These are phyloP conservation scores for Solioccasus polychromus DNA, from an alignment of 768 basidiomycete genomes.

Conservation along the genomic window DNA sequence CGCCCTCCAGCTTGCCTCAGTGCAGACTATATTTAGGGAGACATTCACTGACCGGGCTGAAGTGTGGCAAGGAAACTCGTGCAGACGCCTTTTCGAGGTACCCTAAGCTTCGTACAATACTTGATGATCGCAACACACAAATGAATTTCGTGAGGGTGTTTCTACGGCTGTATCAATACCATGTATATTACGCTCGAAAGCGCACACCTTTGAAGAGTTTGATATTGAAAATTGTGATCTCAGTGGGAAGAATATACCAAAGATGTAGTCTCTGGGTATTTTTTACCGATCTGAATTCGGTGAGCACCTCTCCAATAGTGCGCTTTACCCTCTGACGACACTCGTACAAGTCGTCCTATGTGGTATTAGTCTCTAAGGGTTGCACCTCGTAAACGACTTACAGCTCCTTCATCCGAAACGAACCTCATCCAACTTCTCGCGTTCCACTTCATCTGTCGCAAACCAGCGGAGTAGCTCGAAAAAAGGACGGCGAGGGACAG, in stretches of 20 bases:
- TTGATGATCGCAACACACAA: conserved; percentile 45
- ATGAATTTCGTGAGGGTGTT: conserved; percentile 68
- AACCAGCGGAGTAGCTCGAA: conserved; percentile 82
- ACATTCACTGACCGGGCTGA: too few species aligned
- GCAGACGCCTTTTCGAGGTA: too few species aligned
- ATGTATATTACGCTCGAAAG: neutral
- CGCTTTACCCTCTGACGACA: conserved; percentile 79
- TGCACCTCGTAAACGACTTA: conserved; percentile 29
- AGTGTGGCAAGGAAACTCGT: too few species aligned
- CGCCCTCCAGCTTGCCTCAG: too few species aligned
- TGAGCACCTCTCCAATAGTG: conserved; percentile 79
- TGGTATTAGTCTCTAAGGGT: conserved; percentile 4
- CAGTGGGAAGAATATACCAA: conserved; percentile 85
- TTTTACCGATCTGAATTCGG: conserved; percentile 74
- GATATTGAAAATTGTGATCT: conserved; percentile 93
- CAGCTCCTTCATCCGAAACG: conserved; percentile 65
- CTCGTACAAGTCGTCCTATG: conserved; percentile 89
- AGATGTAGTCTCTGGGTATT: conserved; percentile 81
- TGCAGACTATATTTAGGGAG: too few species aligned
- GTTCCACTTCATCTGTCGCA: conserved; percentile 70
- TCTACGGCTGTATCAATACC: conserved; percentile 24
- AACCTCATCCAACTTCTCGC: conserved; percentile 87
- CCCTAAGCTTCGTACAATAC: too few species aligned
- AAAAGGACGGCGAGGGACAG: conserved; percentile 81
- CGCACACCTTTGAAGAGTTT: conserved; percentile 54